Conservation (phyloP, 257 asterid genomes). For the Ligustrum vulgare region DNA sequence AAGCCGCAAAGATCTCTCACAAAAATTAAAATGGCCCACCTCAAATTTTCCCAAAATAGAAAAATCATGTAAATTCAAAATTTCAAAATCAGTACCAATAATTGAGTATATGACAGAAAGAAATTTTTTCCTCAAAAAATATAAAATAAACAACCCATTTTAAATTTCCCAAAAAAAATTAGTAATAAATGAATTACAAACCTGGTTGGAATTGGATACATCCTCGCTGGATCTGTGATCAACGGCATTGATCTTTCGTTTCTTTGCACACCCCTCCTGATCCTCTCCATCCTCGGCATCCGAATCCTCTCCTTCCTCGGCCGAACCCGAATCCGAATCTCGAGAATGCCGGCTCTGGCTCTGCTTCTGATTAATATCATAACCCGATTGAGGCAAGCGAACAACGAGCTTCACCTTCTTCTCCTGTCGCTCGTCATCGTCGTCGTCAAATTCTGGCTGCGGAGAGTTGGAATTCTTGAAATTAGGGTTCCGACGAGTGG, state of each 20-base stretch:
- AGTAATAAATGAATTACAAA: constrained; percentile 7
- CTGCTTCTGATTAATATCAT: constrained; percentile 31
- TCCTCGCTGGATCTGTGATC: constrained; percentile 75
- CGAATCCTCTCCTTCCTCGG: constrained; percentile 35
- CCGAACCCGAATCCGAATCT: constrained; percentile 56
- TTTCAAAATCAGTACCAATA: constrained; percentile 14
- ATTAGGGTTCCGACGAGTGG: constrained; percentile 43
- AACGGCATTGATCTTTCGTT: constrained; percentile 50
- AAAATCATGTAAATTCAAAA: constrained; percentile 25
- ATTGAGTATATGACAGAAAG: background rate
- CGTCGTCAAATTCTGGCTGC: constrained; percentile 49
- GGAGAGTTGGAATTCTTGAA: constrained; percentile 20
- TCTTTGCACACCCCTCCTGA: constrained; percentile 39
- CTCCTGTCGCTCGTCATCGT: constrained; percentile 82
- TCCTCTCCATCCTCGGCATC: constrained; percentile 47
- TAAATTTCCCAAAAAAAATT: constrained; percentile 13
- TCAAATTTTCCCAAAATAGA: constrained; percentile 43
- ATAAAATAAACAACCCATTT: constrained; percentile 4
- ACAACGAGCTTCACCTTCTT: constrained; percentile 88
- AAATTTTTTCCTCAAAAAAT: no score
- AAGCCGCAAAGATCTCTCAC: constrained; percentile 17
- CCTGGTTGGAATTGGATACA: constrained; percentile 51
- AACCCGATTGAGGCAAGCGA: constrained; percentile 65
- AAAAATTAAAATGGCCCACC: constrained; percentile 15
- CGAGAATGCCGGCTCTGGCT: constrained; percentile 36